These are phyloP conservation scores for Colletotrichum filicis DNA, from an alignment of 2,329 filamentous ascomycete genomes.

Conservation along the genomic window DNA sequence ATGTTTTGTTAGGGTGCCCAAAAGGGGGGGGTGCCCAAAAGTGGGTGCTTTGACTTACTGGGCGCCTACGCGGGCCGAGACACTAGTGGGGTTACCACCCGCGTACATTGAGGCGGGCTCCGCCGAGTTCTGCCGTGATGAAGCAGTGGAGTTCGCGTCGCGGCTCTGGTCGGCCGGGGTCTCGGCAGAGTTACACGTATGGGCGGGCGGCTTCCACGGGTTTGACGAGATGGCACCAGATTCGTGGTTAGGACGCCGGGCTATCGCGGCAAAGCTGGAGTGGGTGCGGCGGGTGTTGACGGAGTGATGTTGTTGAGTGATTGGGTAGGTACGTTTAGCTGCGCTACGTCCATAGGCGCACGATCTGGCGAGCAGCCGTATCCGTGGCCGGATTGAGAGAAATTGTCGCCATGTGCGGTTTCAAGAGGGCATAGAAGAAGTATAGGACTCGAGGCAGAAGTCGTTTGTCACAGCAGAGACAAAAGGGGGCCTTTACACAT, in stretches of 20 bases:
- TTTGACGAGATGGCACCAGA: constrained; percentile 43
- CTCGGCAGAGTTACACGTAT: constrained; percentile 53
- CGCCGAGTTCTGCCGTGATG: constrained; percentile 39
- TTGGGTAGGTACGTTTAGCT: not conserved
- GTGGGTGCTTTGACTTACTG: too few species aligned
- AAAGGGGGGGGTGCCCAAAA: too few species aligned
- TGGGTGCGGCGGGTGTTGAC: not conserved
- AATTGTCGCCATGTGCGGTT: not conserved
- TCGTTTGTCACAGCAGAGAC: not conserved
- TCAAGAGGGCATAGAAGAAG: too few species aligned
- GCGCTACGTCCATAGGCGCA: not conserved
- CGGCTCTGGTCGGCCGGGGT: constrained; percentile 51
- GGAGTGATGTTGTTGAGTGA: not conserved
- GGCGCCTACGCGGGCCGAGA: constrained; percentile 35
- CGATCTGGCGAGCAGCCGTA: not conserved
- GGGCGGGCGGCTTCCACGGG: constrained; percentile 52
- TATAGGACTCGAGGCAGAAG: too few species aligned
- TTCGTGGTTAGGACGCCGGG: constrained; percentile 11
- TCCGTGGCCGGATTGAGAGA: not conserved
- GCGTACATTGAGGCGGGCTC: constrained; percentile 39
- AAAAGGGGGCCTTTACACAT: not conserved
- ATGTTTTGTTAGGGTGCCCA: too few species aligned
- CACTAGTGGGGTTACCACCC: constrained; percentile 34
- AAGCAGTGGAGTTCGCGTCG: constrained; percentile 41
- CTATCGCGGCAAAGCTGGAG: not conserved